Conservation (phyloP, 1,284 basidiomycete species). For the Ustilago curta region DNA sequence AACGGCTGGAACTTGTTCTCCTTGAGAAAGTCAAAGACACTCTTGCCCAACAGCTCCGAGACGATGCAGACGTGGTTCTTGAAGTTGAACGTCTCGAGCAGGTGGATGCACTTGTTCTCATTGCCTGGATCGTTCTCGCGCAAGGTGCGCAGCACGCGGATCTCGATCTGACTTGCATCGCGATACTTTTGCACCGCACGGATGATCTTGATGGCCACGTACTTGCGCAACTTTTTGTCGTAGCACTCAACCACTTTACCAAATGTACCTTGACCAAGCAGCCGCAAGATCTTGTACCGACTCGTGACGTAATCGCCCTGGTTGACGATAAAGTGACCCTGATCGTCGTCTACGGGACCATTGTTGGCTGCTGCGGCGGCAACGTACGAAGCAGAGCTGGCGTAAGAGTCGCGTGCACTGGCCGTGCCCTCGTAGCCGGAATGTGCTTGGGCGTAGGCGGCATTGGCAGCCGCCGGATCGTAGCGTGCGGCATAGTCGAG, state of each 20-base stretch:
- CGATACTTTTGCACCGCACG: slow-evolving; percentile 75
- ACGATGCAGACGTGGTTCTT: slow-evolving; percentile 98
- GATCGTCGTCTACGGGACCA: slow-evolving; percentile 69
- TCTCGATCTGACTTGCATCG: slow-evolving; percentile 98
- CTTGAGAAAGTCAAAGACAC: slow-evolving; percentile 98
- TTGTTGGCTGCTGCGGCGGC: slow-evolving; percentile 35
- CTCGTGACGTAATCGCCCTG: slow-evolving; percentile 66
- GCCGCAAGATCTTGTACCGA: slow-evolving; percentile 78
- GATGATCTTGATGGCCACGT: slow-evolving; percentile 99
- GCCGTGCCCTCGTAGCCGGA: slow-evolving; percentile 48
- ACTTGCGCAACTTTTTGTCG: slow-evolving; percentile 76
- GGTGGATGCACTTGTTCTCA: slow-evolving; percentile 95
- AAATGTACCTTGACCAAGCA: slow-evolving; percentile 97
- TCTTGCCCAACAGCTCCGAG: slow-evolving; percentile 94
- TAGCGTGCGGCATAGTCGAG: slow-evolving; percentile 48
- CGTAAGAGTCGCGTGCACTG: slow-evolving; percentile 45
- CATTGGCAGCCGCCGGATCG: slow-evolving; percentile 32
- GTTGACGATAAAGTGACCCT: slow-evolving; percentile 71
- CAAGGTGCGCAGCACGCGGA: slow-evolving; percentile 90
- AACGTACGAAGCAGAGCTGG: slow-evolving; percentile 50
- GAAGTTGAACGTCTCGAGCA: slow-evolving; percentile 94
- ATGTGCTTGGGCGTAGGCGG: slow-evolving; percentile 28
- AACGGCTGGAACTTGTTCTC: slow-evolving; percentile 97
- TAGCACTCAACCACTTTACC: slow-evolving; percentile 97
- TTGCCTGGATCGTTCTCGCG: slow-evolving; percentile 91